Base-by-base conservation (phyloP, 2,329 filamentous ascomycete species). In the Colletotrichum melonis region DNA sequence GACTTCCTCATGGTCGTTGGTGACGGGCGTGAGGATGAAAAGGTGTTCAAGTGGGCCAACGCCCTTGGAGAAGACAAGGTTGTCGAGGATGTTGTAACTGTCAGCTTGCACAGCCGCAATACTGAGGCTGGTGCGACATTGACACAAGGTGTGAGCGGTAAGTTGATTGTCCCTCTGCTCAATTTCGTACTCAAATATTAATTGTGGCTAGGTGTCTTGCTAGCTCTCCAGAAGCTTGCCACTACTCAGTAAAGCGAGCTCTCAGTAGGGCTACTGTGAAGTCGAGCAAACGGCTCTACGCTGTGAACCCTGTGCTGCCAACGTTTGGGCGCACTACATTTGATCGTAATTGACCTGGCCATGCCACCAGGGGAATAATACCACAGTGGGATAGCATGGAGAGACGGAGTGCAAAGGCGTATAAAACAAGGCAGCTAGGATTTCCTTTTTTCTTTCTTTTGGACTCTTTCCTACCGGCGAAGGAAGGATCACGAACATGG, bases 11-110 rank as follows among this genome's bases (percentile, higher is more conserved):
- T 98, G 85, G 94, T 98, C 7, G 90, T 95, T 42, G 96, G 96
- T 49, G 95, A 98, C 79, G 95, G 95, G 55, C 92, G 96, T 38
- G 96, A 98, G 77, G 97, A 98, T 76, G 96, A 98, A 80, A 93
- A 94, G 77, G 93, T 98, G 24, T 98, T 98, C 85, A 92, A 92
- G 75, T 98, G 97, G 96, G 97, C 96, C 22, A 98, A 98, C 83
- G 88, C 90, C 62, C 85, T 98, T 12, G 87, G 88, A 26, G 87
- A 88, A 3, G 84, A 88, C 9, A 88, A 88, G 22, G 84, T 84
- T 2, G 88, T 95, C 56, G 84, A 91, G 63, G 88, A 94, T 68
- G 94, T 97, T 4, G 91, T 93, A 74, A 98, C 95, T 2, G 95
- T 98, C 26, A 97, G 94, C 76, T 86, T 98, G 46, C 95, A 95